Base-by-base conservation (phyloP, 1,284 basidiomycete species). In the Malassezia brasiliensis region DNA sequence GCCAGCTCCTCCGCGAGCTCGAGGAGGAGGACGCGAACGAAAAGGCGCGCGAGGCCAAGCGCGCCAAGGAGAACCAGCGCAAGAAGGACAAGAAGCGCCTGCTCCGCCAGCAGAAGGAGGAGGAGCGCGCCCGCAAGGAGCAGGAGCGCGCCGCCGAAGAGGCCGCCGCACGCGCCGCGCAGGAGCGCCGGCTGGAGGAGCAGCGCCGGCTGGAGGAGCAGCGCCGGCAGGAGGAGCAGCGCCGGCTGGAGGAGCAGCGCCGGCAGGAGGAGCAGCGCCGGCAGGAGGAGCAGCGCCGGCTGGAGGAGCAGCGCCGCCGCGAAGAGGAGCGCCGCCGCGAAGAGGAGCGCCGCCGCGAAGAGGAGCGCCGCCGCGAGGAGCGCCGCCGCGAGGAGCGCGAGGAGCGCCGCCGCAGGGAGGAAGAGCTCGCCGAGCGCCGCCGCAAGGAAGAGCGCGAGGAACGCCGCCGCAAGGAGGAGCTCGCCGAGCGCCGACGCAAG, bases 31-130 rank as follows among this genome's bases (percentile, higher is more conserved):
- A 90, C 70, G 83, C 84, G 74, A 77, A 81, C 47, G 81, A 83
- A 48, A 83, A 83, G 67, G 87, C 90, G 68, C 82, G 83, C 64
- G 90, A 96, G 78, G 87, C 85, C 58, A 93, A 94, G 81, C 91
- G 91, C 78, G 85, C 87, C 75, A 88, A 83, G 63, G 89, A 94
- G 77, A 90, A 90, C 76, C 88, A 96, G 82, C 91, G 90, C 81
- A 96, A 96, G 83, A 96, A 96, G 80, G 90, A 93, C 76, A 93
- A 93, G 84, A 88, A 87, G 79, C 84, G 90, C 77, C 83, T 83
- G 75, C 88, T 91, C 78, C 93, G 91, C 77, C 80, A 83, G 66
- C 87, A 86, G 50, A 93, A 91, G 73, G 93, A 96, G 67, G 88
- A 89, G 49, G 72, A 63, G 82, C 84, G 74, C 85, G 86, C 39